Evolutionary conservation across 768 basidiomycete species (phyloP).

Genomic region (Pholiota microspora): DNA sequence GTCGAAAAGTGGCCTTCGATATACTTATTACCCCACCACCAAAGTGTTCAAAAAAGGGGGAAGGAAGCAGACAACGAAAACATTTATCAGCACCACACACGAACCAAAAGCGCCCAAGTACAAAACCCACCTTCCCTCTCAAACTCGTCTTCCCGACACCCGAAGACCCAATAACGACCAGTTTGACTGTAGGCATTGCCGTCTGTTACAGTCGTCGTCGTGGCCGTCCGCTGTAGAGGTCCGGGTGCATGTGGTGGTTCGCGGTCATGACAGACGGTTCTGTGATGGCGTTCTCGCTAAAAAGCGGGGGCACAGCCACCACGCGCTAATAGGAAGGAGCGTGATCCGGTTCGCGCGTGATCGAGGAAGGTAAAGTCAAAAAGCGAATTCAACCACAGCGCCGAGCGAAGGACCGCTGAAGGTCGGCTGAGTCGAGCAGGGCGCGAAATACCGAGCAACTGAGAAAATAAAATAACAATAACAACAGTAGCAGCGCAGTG

Average conservation of each 20-base stretch:
- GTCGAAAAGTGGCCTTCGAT: conserved; percentile 74
- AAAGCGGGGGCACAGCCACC: conserved; percentile 7
- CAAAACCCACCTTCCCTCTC: conserved; percentile 65
- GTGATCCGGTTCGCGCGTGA: background rate
- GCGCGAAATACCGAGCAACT: background rate
- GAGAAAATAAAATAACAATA: conserved; percentile 6
- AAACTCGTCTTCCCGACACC: conserved; percentile 86
- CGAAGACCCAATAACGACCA: conserved; percentile 78
- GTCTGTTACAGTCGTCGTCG: conserved; percentile 15
- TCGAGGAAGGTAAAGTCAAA: background rate
- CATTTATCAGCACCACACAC: no score
- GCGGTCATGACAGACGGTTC: conserved; percentile 3
- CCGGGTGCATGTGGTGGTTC: conserved; percentile 6
- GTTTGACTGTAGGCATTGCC: conserved; percentile 70
- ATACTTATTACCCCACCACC: conserved; percentile 51
- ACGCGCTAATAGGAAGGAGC: no score
- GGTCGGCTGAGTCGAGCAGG: no score
- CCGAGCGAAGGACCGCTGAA: no score
- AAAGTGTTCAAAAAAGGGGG: no score
- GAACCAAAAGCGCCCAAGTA: no score
- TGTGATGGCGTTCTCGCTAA: background rate
- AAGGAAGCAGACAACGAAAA: no score
- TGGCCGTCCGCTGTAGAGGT: background rate
- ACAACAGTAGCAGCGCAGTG: background rate
- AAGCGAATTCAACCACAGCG: background rate